Evolutionary conservation across 345 rosid genomes (phyloP), one percentile per base, ranked within the genome.

Genomic region (Eucalyptus lansdowneana): DNA sequence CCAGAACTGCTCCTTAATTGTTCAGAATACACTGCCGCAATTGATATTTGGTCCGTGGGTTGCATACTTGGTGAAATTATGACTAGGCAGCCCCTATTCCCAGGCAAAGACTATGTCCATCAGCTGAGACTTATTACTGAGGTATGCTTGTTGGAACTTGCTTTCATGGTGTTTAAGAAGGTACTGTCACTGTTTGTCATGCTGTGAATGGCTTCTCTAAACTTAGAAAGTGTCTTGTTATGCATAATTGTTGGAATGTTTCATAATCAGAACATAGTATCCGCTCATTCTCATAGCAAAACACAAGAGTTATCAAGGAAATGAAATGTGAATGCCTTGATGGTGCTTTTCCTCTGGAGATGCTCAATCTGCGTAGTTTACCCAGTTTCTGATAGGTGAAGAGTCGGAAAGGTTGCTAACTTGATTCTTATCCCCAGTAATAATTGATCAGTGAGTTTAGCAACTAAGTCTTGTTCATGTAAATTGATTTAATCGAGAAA

Each of bases 21-120:
- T 92, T 97, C 99, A 14, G 99, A 98, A 91, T 98, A 98, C 92
- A 98, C 99, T 45, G 99, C 98, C 67, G 99, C 99, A 56, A 97
- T 97, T 54, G 99, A 98, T 92, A 96, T 98, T 81, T 98, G 99
- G 99, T 98, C 99, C 15, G 99, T 97, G 87, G 99, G 99, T 90
- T 98, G 99, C 93, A 96, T 98, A 90, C 97, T 98, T 54, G 99
- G 99, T 58, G 99, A 98, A 90, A 96, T 94, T 87, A 94, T 96
- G 97, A 96, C 97, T 19, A 93, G 97, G 27, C 93, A 95, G 86
- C 99, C 99, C 25, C 89, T 97, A 89, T 98, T 98, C 93, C 99
- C 99, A 50, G 99, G 99, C 31, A 98, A 87, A 92, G 99, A 98
- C 89, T 97, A 98, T 94, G 99, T 96, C 88, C 99, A 98, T 93